These are phyloP conservation scores for Exsudoporus frostii DNA, from an alignment of 768 basidiomycete genomes.

Conservation along the genomic window DNA sequence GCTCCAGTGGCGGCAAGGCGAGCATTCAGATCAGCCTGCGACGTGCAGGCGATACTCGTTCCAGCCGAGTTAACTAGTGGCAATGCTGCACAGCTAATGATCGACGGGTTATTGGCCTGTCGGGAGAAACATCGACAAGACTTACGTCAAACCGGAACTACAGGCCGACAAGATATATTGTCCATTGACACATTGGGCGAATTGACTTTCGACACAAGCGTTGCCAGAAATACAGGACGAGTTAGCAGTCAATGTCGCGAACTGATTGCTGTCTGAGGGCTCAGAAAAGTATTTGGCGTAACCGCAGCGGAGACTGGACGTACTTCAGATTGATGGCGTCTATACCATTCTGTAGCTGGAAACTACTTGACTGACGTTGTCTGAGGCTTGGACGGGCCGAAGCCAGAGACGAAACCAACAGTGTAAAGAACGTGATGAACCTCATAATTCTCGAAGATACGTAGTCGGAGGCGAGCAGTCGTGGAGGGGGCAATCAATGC, in stretches of 20 bases:
- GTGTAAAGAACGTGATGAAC: constrained; percentile 36
- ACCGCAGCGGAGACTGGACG: constrained; percentile 5
- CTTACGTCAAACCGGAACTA: constrained; percentile 17
- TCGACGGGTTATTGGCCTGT: background rate
- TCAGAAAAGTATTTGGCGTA: background rate
- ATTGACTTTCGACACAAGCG: constrained; percentile 47
- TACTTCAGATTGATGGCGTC: constrained; percentile 43
- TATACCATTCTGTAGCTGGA: constrained; percentile 40
- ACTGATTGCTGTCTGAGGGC: constrained; percentile 19
- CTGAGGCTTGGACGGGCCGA: constrained; percentile 37
- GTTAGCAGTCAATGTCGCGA: constrained; percentile 18
- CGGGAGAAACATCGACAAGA: background rate
- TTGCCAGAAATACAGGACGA: constrained; percentile 38
- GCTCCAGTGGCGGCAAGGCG: constrained; percentile 43
- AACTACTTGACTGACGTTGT: constrained; percentile 22
- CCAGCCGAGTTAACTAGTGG: constrained; percentile 50
- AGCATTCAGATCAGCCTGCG: constrained; percentile 42
- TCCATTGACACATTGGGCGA: constrained; percentile 57
- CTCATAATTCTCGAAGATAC: constrained; percentile 30
- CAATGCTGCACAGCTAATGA: constrained; percentile 36
- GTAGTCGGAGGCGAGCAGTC: background rate
- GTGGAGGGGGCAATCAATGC: constrained; percentile 24
- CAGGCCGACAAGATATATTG: constrained; percentile 30
- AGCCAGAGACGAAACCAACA: constrained; percentile 26
- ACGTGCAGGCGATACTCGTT: constrained; percentile 51